Evolutionary conservation across 106 monocot genomes (phyloP).

Genomic region (Posidonia australis): DNA sequence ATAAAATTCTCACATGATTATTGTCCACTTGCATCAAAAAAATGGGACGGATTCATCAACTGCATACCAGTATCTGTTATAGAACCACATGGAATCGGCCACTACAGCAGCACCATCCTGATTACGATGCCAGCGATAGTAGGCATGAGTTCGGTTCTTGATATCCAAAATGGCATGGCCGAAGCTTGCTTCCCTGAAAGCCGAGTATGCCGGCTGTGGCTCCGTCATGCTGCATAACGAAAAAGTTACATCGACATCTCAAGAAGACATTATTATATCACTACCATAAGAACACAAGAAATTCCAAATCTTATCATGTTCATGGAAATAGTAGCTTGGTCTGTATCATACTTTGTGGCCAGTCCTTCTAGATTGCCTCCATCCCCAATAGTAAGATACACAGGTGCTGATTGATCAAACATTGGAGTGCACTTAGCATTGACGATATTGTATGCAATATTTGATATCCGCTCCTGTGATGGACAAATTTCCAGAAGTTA

Average conservation of each 20-base stretch:
- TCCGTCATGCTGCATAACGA: constrained; percentile 18
- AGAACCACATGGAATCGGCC: constrained; percentile 59
- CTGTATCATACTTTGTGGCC: constrained; percentile 14
- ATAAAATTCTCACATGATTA: background rate
- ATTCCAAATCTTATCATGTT: background rate
- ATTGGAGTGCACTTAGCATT: constrained; percentile 17
- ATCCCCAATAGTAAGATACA: constrained; percentile 25
- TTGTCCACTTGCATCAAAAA: background rate
- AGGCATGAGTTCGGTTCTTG: constrained; percentile 30
- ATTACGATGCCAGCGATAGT: constrained; percentile 33
- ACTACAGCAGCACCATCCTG: constrained; percentile 24
- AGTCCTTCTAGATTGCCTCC: constrained; percentile 24
- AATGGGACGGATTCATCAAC: background rate
- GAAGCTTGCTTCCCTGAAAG: constrained; percentile 31
- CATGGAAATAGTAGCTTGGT: background rate
- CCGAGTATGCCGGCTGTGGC: constrained; percentile 31
- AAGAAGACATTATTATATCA: background rate
- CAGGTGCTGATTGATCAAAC: constrained; percentile 12
- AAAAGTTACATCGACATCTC: background rate
- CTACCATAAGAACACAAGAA: background rate
- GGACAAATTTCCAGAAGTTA: background rate
- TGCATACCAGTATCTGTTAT: constrained; percentile 40
- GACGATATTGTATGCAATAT: constrained; percentile 22
- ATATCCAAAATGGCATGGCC: constrained; percentile 30
- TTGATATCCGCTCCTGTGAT: constrained; percentile 17